A percentile compares a stretch with the other conserved stretches of the same genome.
Evolutionary conservation across 2,329 filamentous ascomycete species (phyloP).

Genomic region (Pseudogymnoascus sp.): DNA sequence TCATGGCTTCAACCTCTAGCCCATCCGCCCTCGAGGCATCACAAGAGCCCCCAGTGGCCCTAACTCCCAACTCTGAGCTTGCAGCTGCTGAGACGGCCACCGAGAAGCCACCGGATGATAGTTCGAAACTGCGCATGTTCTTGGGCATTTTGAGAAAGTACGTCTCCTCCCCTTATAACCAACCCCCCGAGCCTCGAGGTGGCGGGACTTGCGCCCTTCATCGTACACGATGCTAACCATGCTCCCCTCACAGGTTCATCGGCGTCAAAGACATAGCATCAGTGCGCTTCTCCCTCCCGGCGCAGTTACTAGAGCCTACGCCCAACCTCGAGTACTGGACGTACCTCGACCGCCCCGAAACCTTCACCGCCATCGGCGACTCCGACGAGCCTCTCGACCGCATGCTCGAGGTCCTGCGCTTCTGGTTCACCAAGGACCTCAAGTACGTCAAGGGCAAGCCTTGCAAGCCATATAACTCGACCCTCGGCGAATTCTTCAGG

Average conservation of each 20-base stretch:
- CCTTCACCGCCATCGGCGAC: slow-evolving; percentile 74
- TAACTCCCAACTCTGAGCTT: neutral
- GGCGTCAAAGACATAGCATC: slow-evolving; percentile 92
- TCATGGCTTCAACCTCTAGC: neutral
- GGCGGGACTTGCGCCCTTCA: neutral
- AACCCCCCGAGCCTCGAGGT: neutral
- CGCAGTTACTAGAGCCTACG: slow-evolving; percentile 89
- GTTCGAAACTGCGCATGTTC: slow-evolving; percentile 83
- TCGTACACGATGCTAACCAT: neutral
- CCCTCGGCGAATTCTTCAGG: slow-evolving; percentile 92
- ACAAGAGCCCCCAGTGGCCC: neutral
- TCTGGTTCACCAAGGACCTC: slow-evolving; percentile 98
- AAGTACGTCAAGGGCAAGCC: slow-evolving; percentile 99
- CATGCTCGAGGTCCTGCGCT: slow-evolving; percentile 88
- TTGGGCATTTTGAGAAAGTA: slow-evolving; percentile 81
- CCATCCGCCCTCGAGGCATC: neutral
- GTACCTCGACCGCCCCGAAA: slow-evolving; percentile 89
- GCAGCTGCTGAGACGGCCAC: slow-evolving; percentile 13
- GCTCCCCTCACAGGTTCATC: slow-evolving; percentile 60
- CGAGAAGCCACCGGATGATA: slow-evolving; percentile 62
- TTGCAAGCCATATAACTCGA: slow-evolving; percentile 98
- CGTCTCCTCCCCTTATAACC: slow-evolving; percentile 26
- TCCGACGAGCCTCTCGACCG: slow-evolving; percentile 86
- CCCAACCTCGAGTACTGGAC: slow-evolving; percentile 99
- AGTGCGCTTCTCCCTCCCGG: slow-evolving; percentile 90